Conservation (phyloP, 2,329 filamentous ascomycete species). For the Sclerotinia borealis region DNA sequence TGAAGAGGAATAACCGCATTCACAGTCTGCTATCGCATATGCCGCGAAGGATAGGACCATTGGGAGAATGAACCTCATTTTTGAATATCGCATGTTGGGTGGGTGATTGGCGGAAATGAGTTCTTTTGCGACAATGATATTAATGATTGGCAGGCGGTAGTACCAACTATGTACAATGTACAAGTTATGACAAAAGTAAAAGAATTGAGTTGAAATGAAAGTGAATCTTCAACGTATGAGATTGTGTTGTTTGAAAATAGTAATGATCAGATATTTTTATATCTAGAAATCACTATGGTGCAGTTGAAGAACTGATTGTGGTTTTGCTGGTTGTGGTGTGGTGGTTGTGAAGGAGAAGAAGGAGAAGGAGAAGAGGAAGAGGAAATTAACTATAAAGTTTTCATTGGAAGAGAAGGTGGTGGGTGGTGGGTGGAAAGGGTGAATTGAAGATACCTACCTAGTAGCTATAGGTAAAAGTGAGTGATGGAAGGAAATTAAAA, state of each 20-base stretch:
- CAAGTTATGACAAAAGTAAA: neutral
- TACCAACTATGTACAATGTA: too few relatives aligned
- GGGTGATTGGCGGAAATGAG: neutral
- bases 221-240: neutral
- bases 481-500: too few relatives aligned
- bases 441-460: too few relatives aligned
- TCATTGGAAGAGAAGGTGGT: neutral
- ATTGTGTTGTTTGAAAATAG: neutral
- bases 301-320: neutral
- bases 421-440: neutral
- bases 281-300: neutral
- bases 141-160: neutral
- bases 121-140: neutral
- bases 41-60: neutral
- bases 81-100: neutral
- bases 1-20: slow-evolving; percentile 64
- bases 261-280: neutral
- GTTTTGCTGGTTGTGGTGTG: too few relatives aligned
- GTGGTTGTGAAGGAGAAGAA: neutral
- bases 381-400: too few relatives aligned
- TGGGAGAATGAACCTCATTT: neutral
- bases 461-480: too few relatives aligned
- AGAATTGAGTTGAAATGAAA: neutral
- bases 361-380: neutral
- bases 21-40: slow-evolving; percentile 41